Evolutionary conservation across 2,329 filamentous ascomycete genomes (phyloP).

Genomic region (Teratosphaeria nubilosa): DNA sequence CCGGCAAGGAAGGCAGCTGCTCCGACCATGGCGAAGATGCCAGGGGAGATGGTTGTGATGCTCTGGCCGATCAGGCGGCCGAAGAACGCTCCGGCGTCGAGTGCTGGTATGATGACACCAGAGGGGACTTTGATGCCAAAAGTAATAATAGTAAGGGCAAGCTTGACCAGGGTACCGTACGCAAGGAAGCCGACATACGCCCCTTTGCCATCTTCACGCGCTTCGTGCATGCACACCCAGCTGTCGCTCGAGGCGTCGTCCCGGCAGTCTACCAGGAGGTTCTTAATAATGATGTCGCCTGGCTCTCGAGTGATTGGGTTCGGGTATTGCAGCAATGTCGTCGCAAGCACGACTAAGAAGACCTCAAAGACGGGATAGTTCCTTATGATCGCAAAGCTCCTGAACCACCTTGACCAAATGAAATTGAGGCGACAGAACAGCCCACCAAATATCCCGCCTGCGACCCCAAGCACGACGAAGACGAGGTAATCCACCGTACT

Average conservation of each 20-base stretch:
- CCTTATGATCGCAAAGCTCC: conserved; percentile 43
- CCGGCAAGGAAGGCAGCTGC: conserved; percentile 50
- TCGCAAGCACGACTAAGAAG: conserved; percentile 43
- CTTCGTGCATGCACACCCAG: conserved; percentile 46
- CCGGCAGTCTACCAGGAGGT: conserved; percentile 47
- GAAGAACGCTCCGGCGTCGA: conserved; percentile 49
- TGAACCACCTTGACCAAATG: conserved; percentile 46
- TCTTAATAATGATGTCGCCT: conserved; percentile 47
- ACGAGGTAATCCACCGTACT: conserved; percentile 45
- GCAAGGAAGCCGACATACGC: conserved; percentile 42
- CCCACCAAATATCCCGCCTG: conserved; percentile 50
- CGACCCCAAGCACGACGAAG: conserved; percentile 47
- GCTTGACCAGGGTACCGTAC: conserved; percentile 45
- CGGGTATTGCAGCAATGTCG: conserved; percentile 46
- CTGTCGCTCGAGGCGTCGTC: conserved; percentile 23
- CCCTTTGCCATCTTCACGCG: conserved; percentile 21
- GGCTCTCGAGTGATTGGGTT: conserved; percentile 46
- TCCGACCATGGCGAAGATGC: conserved; percentile 53
- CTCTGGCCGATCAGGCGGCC: conserved; percentile 43
- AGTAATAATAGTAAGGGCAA: conserved; percentile 47
- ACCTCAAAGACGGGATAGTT: conserved; percentile 47
- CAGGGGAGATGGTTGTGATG: conserved; percentile 40
- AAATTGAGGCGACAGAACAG: conserved; percentile 50
- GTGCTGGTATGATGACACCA: conserved; percentile 50
- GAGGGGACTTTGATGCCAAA: conserved; percentile 52